Conservation (phyloP, 345 rosid genomes). For the Diplotaxis tenuifolia region DNA sequence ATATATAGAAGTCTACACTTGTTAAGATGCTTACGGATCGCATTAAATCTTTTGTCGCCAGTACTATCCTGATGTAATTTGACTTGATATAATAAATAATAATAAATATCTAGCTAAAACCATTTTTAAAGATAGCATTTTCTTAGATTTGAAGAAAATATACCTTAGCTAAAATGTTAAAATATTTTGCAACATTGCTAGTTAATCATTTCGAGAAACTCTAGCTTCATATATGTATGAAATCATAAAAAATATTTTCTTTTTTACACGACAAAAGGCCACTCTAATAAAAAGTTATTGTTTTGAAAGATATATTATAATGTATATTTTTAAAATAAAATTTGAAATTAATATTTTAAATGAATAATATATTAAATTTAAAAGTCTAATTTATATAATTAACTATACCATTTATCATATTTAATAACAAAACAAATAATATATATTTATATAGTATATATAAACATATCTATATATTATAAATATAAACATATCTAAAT, state of each 20-base stretch:
- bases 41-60: slow-evolving; percentile 1
- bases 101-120: background rate
- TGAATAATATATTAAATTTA: too few relatives aligned
- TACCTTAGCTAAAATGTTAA: background rate
- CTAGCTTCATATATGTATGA: background rate
- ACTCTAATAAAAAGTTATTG: background rate
- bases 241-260: too few relatives aligned
- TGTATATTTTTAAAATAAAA: too few relatives aligned
- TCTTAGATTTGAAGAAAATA: background rate
- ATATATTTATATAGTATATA: too few relatives aligned
- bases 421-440: too few relatives aligned
- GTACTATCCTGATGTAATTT: slow-evolving; percentile 6
- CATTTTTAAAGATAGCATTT: background rate
- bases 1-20: slow-evolving; percentile 18
- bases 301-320: background rate
- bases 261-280: too few relatives aligned
- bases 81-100: background rate
- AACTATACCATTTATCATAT: too few relatives aligned
- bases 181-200: background rate
- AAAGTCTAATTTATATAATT: too few relatives aligned
- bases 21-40: slow-evolving; percentile 8
- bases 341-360: too few relatives aligned
- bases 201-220: background rate
- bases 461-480: too few relatives aligned
- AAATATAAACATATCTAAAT: too few relatives aligned